These are phyloP conservation scores for Sclerotinia spermophila DNA, from an alignment of 2,329 filamentous ascomycete species.

Conservation along the genomic window DNA sequence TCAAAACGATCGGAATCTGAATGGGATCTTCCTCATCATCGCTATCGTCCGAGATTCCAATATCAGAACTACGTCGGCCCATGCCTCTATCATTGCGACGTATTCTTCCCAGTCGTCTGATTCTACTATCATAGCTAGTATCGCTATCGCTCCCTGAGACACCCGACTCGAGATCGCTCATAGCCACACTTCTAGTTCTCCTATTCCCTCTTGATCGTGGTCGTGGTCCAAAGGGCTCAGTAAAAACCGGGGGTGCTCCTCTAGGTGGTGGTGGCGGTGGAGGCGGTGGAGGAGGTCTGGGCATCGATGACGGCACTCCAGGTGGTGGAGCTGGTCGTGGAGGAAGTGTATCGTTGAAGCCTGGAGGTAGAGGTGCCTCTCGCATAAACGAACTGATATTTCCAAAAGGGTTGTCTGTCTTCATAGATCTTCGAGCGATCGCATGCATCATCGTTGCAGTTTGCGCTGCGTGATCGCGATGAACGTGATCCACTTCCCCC, in stretches of 20 bases:
- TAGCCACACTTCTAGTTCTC: neutral
- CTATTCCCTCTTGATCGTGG: neutral
- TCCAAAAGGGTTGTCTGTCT: slow-evolving; percentile 18
- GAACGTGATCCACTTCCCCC: slow-evolving; percentile 9
- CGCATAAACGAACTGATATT: slow-evolving; percentile 19
- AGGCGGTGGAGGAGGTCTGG: neutral
- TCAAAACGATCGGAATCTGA: slow-evolving; percentile 20
- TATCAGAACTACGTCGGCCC: neutral
- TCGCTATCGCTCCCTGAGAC: slow-evolving; percentile 17
- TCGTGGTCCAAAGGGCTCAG: neutral
- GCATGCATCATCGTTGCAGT: slow-evolving; percentile 25
- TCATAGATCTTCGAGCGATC: slow-evolving; percentile 24
- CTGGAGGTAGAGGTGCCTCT: neutral
- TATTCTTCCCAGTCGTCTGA: neutral
- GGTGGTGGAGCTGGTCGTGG: neutral
- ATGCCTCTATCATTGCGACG: slow-evolving; percentile 6
- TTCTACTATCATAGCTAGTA: slow-evolving; percentile 14
- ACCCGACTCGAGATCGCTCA: neutral
- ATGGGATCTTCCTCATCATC: slow-evolving; percentile 21
- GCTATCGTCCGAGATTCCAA: slow-evolving; percentile 8
- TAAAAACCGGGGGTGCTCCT: neutral
- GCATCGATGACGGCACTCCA: neutral
- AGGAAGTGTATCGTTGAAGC: neutral
- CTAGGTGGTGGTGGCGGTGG: neutral
- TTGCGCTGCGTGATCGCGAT: neutral